Evolutionary conservation across 192 early-diverging fungal species (phyloP), one percentile per base, ranked within the genome.

Genomic region (Phycomyces blakesleeanus): DNA sequence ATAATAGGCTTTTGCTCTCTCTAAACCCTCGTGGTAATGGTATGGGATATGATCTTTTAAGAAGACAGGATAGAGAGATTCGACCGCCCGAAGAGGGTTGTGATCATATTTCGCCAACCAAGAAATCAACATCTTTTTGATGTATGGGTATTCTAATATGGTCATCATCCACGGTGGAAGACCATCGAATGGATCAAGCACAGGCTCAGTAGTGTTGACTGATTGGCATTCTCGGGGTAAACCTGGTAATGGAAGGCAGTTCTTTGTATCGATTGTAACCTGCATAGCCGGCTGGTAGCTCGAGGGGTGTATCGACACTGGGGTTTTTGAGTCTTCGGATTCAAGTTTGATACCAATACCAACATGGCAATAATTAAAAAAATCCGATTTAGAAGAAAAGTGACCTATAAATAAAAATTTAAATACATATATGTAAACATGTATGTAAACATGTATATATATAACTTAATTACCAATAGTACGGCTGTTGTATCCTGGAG

Each of bases 311-410:
- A 58, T 61, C 27, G 60, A 66, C 5, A 50, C 40, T 44, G 63
- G 63, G 8, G 55, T 44, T 1, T 52, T 52, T 14, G 59, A 15
- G 51, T 51, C 53, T 40, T 44, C 25, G 10, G 49, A 39, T 20
- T 39, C 42, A 3, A 72, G 56, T 27, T 55, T 22, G 12, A 72
- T 56, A 4, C 56, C 62, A 53, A 60, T 57, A 3, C 69, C 69
- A 25, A 72, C 37, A 56, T 72, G 69, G n/a, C 57, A 64, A 51
- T 65, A 72, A 56, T 72, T 72, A 37, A 72, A 72, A 41, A 72
- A 59, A 20, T 63, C 62, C 1, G 57, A 58, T 9, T 51, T 51
- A 20, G 57, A 56, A 16, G 66, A 11, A 39, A 55, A 66, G 15
- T 61, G 24, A 18, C 59, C 59, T 61, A 29, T 4, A 61, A 4